phyloP scores from a whole-genome alignment of 768 basidiomycete genomes.

The Amanita fuliginea region DNA sequence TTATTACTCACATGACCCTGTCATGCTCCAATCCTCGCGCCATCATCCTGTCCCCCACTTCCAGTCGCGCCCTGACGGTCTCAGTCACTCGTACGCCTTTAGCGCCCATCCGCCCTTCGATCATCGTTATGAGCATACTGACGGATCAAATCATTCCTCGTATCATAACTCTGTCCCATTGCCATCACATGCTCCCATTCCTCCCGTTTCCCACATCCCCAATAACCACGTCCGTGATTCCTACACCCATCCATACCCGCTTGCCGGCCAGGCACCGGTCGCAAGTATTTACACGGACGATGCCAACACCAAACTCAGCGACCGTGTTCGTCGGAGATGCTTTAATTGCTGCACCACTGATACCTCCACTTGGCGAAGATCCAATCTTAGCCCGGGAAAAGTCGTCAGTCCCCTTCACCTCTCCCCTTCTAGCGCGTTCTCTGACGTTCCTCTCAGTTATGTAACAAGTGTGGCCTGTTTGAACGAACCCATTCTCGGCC shows the following conservation, averaged over 20 bases:
- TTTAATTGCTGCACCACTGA: constrained; percentile 84
- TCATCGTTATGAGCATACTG: constrained; percentile 14
- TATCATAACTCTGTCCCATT: constrained; percentile 12
- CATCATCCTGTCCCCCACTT: constrained; percentile 7
- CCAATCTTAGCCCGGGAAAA: constrained; percentile 72
- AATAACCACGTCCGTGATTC: constrained; percentile 11
- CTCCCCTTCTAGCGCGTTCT: constrained; percentile 11
- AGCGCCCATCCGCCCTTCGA: constrained; percentile 10
- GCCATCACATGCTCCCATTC: constrained; percentile 8
- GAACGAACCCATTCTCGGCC: constrained; percentile 74
- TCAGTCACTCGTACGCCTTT: constrained; percentile 4
- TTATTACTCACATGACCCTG: constrained; percentile 6
- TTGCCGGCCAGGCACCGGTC: constrained; percentile 20
- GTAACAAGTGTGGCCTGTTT: constrained; percentile 71
- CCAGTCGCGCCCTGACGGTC: constrained; percentile 11
- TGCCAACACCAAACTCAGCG: constrained; percentile 69
- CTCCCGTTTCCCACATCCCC: constrained; percentile 10
- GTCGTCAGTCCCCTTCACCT: constrained; percentile 30
- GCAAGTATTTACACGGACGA: constrained; percentile 55
- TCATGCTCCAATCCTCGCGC: constrained; percentile 5
- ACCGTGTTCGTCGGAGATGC: constrained; percentile 65
- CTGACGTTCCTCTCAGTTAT: constrained; percentile 22
- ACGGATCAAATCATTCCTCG: constrained; percentile 12
- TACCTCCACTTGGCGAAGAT: constrained; percentile 72
- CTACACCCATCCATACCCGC: constrained; percentile 20